These are phyloP conservation scores for Stropharia rugosoannulata DNA, from an alignment of 768 basidiomycete genomes.

Conservation along the genomic window DNA sequence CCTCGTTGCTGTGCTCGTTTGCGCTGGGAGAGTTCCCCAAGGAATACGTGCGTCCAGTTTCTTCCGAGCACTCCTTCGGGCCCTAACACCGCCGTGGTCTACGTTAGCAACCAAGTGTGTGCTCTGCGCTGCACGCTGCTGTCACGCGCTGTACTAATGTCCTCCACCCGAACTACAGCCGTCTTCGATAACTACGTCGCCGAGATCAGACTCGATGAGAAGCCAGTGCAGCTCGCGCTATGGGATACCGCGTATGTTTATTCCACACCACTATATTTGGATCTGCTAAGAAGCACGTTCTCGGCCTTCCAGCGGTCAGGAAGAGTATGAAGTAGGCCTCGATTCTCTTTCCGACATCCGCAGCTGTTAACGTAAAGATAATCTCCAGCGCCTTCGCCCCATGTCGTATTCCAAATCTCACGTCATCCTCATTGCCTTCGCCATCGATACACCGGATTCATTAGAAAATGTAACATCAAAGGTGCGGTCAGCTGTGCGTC, in stretches of 20 bases:
- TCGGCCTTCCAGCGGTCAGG: constrained; percentile 73
- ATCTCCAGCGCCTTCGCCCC: constrained; percentile 79
- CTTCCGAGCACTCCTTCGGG: constrained; percentile 10
- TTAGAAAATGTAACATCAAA: constrained; percentile 94
- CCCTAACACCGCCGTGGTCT: constrained; percentile 7
- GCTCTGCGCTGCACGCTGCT: constrained; percentile 15
- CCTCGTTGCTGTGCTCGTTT: constrained; percentile 87
- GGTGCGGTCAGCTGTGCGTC: constrained; percentile 39
- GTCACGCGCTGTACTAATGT: constrained; percentile 13
- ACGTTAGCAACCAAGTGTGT: constrained; percentile 56
- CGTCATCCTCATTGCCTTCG: constrained; percentile 96
- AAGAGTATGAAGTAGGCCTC: constrained; percentile 87
- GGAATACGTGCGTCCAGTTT: constrained; percentile 75
- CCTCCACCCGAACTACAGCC: constrained; percentile 46
- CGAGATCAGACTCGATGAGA: constrained; percentile 96
- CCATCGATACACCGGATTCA: constrained; percentile 95
- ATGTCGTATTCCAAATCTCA: constrained; percentile 98
- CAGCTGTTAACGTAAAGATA: constrained; percentile 8
- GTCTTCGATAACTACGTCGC: constrained; percentile 99
- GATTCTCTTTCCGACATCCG: constrained; percentile 4
- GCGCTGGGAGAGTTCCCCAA: constrained; percentile 93
- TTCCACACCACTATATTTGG: constrained; percentile 3
- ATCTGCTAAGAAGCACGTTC: constrained; percentile 9
- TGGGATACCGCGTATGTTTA: constrained; percentile 97
- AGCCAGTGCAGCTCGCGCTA: constrained; percentile 93